These are phyloP conservation scores for Penicillium psychrosexuale DNA, from an alignment of 2,329 filamentous ascomycete genomes.

Conservation along the genomic window DNA sequence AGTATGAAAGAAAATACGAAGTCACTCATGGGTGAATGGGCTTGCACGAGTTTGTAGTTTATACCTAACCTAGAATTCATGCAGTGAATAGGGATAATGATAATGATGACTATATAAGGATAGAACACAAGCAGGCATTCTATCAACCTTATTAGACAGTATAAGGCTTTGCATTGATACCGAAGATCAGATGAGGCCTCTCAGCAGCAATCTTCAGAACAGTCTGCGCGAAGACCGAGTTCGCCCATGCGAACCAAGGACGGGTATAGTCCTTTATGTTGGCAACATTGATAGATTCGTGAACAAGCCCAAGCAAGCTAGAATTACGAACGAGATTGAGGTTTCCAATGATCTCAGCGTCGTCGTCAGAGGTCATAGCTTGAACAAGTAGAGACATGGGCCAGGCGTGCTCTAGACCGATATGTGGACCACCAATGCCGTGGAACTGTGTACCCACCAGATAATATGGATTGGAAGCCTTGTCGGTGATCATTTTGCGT, in stretches of 20 bases:
- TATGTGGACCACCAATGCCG: slow-evolving; percentile 79
- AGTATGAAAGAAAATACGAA: slow-evolving; percentile 10
- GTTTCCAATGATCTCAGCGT: slow-evolving; percentile 72
- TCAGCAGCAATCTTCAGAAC: slow-evolving; percentile 84
- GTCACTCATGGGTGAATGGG: too few species aligned
- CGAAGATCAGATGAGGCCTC: slow-evolving; percentile 85
- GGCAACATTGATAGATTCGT: slow-evolving; percentile 89
- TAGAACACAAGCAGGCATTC: neutral
- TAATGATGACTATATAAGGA: neutral
- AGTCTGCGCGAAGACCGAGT: slow-evolving; percentile 90
- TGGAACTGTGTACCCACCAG: slow-evolving; percentile 72
- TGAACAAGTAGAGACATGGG: slow-evolving; percentile 93
- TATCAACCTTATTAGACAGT: neutral
- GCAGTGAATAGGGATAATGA: neutral
- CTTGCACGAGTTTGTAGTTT: too few species aligned
- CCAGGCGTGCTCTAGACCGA: slow-evolving; percentile 89
- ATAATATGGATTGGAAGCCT: slow-evolving; percentile 82
- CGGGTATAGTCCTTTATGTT: slow-evolving; percentile 68
- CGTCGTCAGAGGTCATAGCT: slow-evolving; percentile 80
- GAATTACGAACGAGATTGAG: slow-evolving; percentile 72
- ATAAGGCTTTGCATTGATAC: slow-evolving; percentile 49
- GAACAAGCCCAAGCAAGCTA: slow-evolving; percentile 74
- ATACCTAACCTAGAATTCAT: neutral
- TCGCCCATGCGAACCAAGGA: slow-evolving; percentile 97
- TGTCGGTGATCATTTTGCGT: slow-evolving; percentile 72